Conservation (phyloP, 116 monocot genomes). For the Cymodocea nodosa region DNA sequence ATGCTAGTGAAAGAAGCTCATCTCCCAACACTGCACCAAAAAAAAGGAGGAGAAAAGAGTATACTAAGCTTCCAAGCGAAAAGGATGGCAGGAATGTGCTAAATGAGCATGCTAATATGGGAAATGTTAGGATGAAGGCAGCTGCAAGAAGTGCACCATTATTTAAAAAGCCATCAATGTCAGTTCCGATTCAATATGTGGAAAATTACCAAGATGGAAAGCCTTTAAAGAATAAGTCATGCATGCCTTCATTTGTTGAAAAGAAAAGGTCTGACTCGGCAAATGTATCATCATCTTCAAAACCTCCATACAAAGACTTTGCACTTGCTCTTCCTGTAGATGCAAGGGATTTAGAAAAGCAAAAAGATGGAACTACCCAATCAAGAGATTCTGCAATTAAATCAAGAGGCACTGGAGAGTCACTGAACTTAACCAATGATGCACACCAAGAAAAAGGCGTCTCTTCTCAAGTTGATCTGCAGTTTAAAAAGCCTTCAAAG, state of each 20-base stretch:
- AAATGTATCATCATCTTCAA: conserved; percentile 8
- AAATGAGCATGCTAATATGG: conserved; percentile 17
- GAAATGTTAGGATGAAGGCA: conserved; percentile 44
- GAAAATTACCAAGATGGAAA: conserved; percentile 46
- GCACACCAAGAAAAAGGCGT: conserved; percentile 29
- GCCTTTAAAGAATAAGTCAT: conserved; percentile 20
- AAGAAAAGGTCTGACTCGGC: conserved; percentile 33
- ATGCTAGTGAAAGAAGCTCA: conserved; percentile 42
- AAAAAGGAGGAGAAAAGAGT: conserved; percentile 84
- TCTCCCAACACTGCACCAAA: conserved; percentile 39
- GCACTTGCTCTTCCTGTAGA: conserved; percentile 18
- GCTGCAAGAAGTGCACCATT: conserved; percentile 47
- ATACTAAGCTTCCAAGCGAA: conserved; percentile 25
- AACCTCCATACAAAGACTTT: conserved; percentile 14
- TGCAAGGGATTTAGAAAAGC: conserved; percentile 24
- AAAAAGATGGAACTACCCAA: conserved; percentile 21
- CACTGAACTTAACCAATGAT: conserved; percentile 21
- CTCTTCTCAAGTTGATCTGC: background rate
- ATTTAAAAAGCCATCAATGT: conserved; percentile 22
- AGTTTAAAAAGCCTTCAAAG: conserved; percentile 16
- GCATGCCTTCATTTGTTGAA: background rate
- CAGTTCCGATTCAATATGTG: conserved; percentile 14
- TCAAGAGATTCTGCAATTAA: conserved; percentile 24
- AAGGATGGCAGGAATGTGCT: conserved; percentile 13
- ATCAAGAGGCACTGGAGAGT: conserved; percentile 30